Percentiles rank a stretch among this genome's conserved stretches.
phyloP scores from a whole-genome alignment of 164 flowering plant species.

The Liquidambar formosana region DNA sequence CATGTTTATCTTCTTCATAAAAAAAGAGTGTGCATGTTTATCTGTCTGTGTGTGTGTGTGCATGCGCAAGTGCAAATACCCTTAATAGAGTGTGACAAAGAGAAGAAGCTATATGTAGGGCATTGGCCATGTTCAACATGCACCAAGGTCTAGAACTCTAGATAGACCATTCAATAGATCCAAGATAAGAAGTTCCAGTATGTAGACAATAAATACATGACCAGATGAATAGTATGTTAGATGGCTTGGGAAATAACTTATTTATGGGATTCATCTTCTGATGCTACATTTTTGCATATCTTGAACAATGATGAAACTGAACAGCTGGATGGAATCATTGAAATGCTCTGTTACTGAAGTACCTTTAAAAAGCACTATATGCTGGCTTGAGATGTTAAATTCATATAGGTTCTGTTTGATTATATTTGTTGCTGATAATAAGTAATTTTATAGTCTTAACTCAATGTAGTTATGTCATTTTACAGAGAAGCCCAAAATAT shows the following conservation, averaged over 20 bases:
- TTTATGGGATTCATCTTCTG: neutral
- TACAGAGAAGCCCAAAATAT: constrained; percentile 75
- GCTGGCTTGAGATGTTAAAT: neutral
- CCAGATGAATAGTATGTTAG: neutral
- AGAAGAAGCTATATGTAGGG: neutral
- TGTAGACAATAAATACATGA: neutral
- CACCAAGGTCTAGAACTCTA: neutral
- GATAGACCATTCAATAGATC: neutral
- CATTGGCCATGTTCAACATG: neutral
- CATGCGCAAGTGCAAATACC: neutral
- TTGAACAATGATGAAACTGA: neutral
- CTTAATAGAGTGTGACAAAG: neutral
- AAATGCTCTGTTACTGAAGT: neutral
- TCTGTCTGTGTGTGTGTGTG: neutral
- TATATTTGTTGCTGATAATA: neutral
- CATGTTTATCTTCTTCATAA: too few relatives aligned
- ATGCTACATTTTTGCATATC: neutral
- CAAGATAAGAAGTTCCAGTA: neutral
- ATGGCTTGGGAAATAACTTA: neutral
- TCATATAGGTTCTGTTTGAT: neutral
- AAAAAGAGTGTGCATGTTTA: too few relatives aligned
- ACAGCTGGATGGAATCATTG: neutral
- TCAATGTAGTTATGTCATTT: constrained; percentile 5
- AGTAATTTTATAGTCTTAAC: neutral
- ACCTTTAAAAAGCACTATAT: neutral